Percentiles rank a stretch among this genome's conserved stretches.
Evolutionary conservation across 345 rosid species (phyloP).

Genomic region (Lepidium africanum): DNA sequence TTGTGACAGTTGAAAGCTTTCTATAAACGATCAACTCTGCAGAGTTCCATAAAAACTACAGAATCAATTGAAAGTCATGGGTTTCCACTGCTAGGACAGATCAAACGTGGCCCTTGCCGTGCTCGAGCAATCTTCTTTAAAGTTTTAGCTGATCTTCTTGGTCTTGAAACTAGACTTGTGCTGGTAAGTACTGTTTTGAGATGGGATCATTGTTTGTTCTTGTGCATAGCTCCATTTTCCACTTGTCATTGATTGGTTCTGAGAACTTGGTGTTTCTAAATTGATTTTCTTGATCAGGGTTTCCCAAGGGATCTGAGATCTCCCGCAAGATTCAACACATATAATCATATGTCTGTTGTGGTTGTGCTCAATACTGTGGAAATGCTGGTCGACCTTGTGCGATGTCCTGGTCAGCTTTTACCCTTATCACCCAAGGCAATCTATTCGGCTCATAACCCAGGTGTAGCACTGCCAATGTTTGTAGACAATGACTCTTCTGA

Average conservation of each 20-base stretch:
- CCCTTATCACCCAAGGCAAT: conserved; percentile 52
- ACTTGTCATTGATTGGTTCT: not conserved
- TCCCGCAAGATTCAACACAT: conserved; percentile 44
- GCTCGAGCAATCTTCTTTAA: conserved; percentile 80
- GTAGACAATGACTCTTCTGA: conserved; percentile 49
- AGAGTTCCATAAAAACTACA: conserved; percentile 50
- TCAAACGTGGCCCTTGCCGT: conserved; percentile 66
- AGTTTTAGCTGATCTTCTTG: conserved; percentile 75
- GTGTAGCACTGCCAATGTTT: conserved; percentile 26
- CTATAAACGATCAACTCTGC: conserved; percentile 41
- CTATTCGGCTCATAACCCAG: conserved; percentile 54
- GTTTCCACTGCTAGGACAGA: conserved; percentile 68
- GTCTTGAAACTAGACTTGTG: conserved; percentile 65
- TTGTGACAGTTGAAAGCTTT: conserved; percentile 48
- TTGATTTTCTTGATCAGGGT: conserved; percentile 37
- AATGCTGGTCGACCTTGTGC: conserved; percentile 73
- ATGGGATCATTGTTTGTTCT: not conserved
- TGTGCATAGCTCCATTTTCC: not conserved
- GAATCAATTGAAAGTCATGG: conserved; percentile 37
- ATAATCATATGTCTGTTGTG: conserved; percentile 73
- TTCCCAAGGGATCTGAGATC: conserved; percentile 60
- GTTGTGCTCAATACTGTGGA: conserved; percentile 56
- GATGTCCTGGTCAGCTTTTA: conserved; percentile 64
- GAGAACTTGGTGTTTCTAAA: not conserved
- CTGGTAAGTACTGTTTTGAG: conserved; percentile 48